Evolutionary conservation across 345 rosid genomes (phyloP), one percentile per base, ranked within the genome.

Genomic region (Lenwebbia sp.): DNA sequence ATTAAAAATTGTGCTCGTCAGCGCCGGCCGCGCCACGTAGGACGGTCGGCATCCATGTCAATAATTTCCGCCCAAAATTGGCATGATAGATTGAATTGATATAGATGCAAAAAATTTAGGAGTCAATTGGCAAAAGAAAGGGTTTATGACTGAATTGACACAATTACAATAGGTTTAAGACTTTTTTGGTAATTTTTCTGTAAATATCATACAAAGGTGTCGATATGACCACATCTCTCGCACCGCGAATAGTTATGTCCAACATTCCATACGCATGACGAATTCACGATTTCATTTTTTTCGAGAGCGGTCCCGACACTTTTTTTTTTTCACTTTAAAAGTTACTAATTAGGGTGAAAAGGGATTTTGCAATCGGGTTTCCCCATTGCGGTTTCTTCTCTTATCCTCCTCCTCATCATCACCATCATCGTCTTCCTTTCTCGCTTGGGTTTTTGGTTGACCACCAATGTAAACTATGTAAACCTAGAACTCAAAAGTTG

Each of bases 141-240:
- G 8, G 6, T 49, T 44, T 49, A 10, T 49, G 12, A 49, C 50
- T 49, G 11, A 49, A 49, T 49, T 49, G 50, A 10, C 3, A 49
- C 50, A 0, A 50, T 50, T 11, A 12, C 14, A 11, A 49, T 49
- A 49, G 11, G 11, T 49, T 47, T 47, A 47, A 1, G 1, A 47
- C 2, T 1, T 8, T 8, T 8, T 9, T 47, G 3, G 7, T 47
- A 47, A 47, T 47, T 47, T 47, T 47, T 47, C 50, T 8, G 23
- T 4, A 0, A 19, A 65, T 7, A 9, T 19, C 47, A 33, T 11
- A 33, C 0, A 44, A 17, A 70, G 78, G 1, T 1, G 22, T 9
- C 41, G 47, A 13, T 0, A 19, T 37, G 5, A 0, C 7, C 1
- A 4, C 3, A 0, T 2, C 7, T 55, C 60, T 55, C 60, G n/a